Base-by-base conservation (phyloP, 768 basidiomycete species). In the Panellus pusillus region DNA sequence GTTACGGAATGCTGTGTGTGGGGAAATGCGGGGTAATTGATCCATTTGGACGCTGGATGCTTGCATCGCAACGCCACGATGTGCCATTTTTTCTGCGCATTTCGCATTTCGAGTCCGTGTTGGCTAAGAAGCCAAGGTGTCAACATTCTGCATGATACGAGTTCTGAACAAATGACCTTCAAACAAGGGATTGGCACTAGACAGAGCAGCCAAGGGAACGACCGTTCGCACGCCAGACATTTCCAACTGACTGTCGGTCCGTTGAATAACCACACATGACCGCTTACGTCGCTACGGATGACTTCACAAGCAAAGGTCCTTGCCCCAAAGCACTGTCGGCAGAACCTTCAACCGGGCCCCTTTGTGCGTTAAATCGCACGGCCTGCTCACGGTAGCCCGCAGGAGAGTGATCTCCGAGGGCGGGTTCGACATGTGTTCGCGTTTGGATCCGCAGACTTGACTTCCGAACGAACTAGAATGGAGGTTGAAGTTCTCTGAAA, bases 21-120 rank as follows among this genome's bases (percentile, higher is more conserved):
- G 54, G 54, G 58, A 55, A 52, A 60, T 52, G 58, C 54, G 58
- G 58, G 54, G 58, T 53, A 60, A 53, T 44, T 37, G 18, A 36
- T 40, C 50, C 47, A 45, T 55, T 55, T 6, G 51, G n/a, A 14
- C 44, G 20, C 45, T 7, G 39, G 45, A 56, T 56, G 55, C 20
- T 42, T 36, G 42, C 28, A 40, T 52, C 36, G 44, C 24, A 35
- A 35, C 32, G 9, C 11, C 9, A 35, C 3, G 3, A 6, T 35
- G 11, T 35, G 32, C 11, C 32, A 11, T 3, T 11, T 14, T 35
- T 3, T 35, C 32, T 35, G 32, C 2, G 14, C 9, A 24, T 18
- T 37, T 18, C 3, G 36, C 37, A 13, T 12, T 29, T 46, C 18
- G 20, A 48, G 7, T 6, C 13, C 18, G 14, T 14, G 17, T 17